A percentile compares a stretch with the other conserved stretches of the same genome.
Conservation (phyloP, 2,329 filamentous ascomycete genomes). For the Plectosphaerella cucumerina region DNA sequence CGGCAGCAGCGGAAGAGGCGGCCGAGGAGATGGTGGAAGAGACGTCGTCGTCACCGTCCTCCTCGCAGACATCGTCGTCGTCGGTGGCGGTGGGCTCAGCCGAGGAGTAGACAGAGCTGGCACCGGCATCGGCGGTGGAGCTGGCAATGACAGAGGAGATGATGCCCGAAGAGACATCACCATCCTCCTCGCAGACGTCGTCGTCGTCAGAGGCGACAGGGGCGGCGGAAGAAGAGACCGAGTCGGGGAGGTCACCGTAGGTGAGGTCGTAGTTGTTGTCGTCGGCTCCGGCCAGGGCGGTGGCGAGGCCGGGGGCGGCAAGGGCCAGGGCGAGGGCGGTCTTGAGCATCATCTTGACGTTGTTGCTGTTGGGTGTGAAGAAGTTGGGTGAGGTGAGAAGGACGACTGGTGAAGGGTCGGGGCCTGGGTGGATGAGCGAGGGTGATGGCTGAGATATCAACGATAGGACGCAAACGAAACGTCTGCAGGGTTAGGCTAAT, state of each 20-base stretch:
- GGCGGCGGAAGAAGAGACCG: background rate
- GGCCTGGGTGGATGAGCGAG: constrained; percentile 24
- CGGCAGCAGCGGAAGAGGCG: constrained; percentile 2
- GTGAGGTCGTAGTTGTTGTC: constrained; percentile 36
- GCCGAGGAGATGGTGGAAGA: background rate
- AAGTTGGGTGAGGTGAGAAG: constrained; percentile 1
- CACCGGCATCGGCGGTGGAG: background rate
- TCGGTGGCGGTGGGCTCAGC: background rate
- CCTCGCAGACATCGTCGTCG: background rate
- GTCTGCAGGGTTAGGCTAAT: constrained; percentile 11
- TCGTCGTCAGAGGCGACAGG: background rate
- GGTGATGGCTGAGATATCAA: constrained; percentile 26
- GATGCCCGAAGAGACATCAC: background rate
- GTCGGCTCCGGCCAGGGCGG: constrained; percentile 26
- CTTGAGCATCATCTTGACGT: constrained; percentile 15
- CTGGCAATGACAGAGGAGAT: constrained; percentile 3
- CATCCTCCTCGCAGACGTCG: no score
- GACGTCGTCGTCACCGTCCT: background rate
- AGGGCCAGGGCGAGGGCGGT: constrained; percentile 19
- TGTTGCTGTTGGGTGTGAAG: constrained; percentile 5
- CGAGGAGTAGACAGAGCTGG: background rate
- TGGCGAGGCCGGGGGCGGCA: constrained; percentile 12
- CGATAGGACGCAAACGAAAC: constrained; percentile 25
- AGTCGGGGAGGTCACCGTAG: constrained; percentile 27
- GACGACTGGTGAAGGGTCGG: constrained; percentile 29